Percentiles rank a stretch among this genome's conserved stretches.
Evolutionary conservation across 768 basidiomycete species (phyloP).

Genomic region (Naganishia onofrii): DNA sequence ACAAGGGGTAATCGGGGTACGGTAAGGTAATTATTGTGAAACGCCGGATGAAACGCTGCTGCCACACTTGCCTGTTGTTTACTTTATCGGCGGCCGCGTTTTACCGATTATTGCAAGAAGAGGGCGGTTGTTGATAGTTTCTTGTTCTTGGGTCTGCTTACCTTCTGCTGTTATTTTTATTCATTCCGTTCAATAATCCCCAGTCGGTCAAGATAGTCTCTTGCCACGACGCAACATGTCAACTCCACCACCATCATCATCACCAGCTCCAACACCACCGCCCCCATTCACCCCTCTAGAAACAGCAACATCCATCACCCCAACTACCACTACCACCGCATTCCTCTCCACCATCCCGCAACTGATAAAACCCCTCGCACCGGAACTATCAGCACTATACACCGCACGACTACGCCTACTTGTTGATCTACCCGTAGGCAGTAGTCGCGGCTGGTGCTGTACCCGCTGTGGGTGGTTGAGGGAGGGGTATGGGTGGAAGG

Average conservation of each 20-base stretch:
- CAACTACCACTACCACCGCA: not conserved
- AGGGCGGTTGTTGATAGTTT: not conserved
- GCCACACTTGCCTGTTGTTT: not conserved
- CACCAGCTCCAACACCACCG: not conserved
- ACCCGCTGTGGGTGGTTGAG: conserved; percentile 25
- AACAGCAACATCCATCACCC: conserved; percentile 2
- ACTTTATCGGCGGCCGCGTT: not conserved
- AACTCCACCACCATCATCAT: conserved; percentile 1
- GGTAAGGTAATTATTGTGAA: not conserved
- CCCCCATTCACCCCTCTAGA: not conserved
- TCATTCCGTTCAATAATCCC: too few species aligned
- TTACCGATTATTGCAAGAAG: not conserved
- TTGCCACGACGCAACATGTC: not conserved
- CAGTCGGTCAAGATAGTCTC: not conserved
- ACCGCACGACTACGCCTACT: conserved; percentile 29
- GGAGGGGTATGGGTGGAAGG: conserved; percentile 30
- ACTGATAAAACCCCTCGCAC: conserved; percentile 13
- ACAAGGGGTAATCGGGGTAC: too few species aligned
- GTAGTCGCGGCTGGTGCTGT: conserved; percentile 28
- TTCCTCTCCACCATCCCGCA: conserved; percentile 1
- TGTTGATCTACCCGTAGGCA: conserved; percentile 23
- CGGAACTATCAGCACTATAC: conserved; percentile 29
- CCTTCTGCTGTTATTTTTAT: not conserved
- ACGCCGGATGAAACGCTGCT: not conserved
- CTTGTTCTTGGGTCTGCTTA: not conserved